phyloP scores from a whole-genome alignment of 495 filamentous ascomycete genomes.

The Aspergillus sclerotioniger region DNA sequence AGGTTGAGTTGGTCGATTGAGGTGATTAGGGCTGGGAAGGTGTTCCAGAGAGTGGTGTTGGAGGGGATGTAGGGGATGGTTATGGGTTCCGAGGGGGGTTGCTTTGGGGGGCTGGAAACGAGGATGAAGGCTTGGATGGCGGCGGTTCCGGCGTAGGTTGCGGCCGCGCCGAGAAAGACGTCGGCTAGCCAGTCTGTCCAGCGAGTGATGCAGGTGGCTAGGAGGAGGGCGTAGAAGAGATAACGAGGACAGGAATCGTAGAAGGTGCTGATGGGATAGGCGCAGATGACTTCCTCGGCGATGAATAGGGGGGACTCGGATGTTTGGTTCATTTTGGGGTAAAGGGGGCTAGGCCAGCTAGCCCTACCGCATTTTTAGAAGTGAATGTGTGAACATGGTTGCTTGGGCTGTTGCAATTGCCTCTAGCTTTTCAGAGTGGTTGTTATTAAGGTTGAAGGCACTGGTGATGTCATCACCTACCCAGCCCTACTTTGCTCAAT shows the following conservation, averaged over 20 bases:
- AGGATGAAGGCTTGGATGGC: conserved; percentile 37
- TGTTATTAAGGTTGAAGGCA: too few relatives aligned
- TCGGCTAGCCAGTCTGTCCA: conserved; percentile 37
- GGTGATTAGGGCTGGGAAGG: conserved; percentile 29
- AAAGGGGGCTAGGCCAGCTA: too few relatives aligned
- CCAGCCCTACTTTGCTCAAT: too few relatives aligned
- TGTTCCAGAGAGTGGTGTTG: conserved; percentile 16
- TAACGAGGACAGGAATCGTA: conserved; percentile 38
- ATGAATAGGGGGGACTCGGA: conserved; percentile 27
- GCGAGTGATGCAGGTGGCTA: conserved; percentile 28
- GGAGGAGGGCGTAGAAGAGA: conserved; percentile 33
- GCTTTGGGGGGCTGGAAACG: conserved; percentile 19
- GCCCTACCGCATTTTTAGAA: too few relatives aligned
- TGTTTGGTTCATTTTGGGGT: background rate
- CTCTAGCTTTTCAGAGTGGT: too few relatives aligned
- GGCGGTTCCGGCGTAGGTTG: conserved; percentile 36
- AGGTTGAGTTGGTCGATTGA: conserved; percentile 19
- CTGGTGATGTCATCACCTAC: too few relatives aligned
- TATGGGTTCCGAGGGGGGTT: conserved; percentile 16
- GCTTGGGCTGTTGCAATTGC: too few relatives aligned
- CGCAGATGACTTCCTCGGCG: conserved; percentile 32
- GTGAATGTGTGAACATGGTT: too few relatives aligned
- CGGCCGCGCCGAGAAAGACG: conserved; percentile 33
- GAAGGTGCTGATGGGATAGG: conserved; percentile 36
- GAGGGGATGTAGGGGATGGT: conserved; percentile 25